Conservation (phyloP, 345 rosid genomes). For the Balakata baccata region DNA sequence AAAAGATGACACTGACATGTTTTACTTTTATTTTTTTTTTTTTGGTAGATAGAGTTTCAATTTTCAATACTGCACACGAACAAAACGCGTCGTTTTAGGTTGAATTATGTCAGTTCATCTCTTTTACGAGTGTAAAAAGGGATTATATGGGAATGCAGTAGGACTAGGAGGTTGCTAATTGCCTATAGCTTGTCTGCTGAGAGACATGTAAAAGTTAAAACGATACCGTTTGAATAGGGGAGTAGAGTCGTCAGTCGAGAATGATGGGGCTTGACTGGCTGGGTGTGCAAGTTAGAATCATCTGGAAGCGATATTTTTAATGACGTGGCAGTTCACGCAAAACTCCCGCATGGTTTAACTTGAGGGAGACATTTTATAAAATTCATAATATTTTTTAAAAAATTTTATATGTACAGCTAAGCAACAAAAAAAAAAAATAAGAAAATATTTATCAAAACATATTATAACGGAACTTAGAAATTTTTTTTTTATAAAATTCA, state of each 20-base stretch:
- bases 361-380: no score
- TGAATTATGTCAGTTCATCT: background rate
- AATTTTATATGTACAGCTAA: no score
- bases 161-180: no score
- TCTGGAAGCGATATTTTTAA: background rate
- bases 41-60: background rate
- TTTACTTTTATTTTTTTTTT: no score
- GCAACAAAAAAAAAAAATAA: no score
- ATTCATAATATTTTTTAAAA: no score
- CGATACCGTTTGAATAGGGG: background rate
- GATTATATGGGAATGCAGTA: background rate
- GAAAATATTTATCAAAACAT: no score
- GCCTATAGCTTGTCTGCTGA: no score
- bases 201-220: background rate
- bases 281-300: background rate
- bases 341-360: no score
- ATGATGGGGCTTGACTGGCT: slow-evolving; percentile 30
- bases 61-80: background rate
- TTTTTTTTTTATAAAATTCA: no score
- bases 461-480: no score
- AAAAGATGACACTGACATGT: slow-evolving; percentile 41
- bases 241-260: slow-evolving; percentile 3
- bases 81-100: background rate
- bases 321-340: no score
- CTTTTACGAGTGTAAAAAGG: background rate